Base-by-base conservation (phyloP, 345 rosid genomes). In the Conringia planisiliqua region DNA sequence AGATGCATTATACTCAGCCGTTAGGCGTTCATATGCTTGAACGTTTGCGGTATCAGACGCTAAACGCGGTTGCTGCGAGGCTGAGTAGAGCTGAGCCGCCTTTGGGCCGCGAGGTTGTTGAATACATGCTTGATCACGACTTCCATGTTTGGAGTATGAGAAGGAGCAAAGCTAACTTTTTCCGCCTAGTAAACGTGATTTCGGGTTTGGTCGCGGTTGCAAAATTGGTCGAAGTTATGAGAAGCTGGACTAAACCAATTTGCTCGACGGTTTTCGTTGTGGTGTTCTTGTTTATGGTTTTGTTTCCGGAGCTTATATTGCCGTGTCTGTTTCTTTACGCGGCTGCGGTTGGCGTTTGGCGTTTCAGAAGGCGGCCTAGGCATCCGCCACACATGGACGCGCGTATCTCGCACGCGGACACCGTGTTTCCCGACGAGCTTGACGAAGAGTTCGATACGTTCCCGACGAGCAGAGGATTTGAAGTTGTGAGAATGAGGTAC, bases 61-160 rank as follows among this genome's bases (percentile, higher is more conserved):
- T 88, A 84, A 85, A 85, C 48, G 88, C 82, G 75, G 87, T 88
- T 62, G 78, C 85, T 0, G 82, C 82, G 1, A 66, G 88, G 77
- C 73, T 90, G 0, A 84, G 82, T 75, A 78, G 92, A n/a, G 81
- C 92, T 0, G 96, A 90, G 75, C 92, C 89, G 1, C 87, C 88
- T 3, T 11, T 90, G 30, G 89, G 91, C 9, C 80, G 86, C 35
- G 96, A 88, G 73, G 91, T 90, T 76, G 89, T 90, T 4, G 91
- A 90, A 66, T 90, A 80, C 43, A 88, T 90, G 91, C 89, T 90
- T 14, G 96, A 90, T 73, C 86, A 82, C 24, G 89, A 88, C 39
- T 90, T 89, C 24, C 89, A 90, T 60, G 78, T 84, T 83, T 90
- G 92, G 96, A 90, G 96, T 79, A 86, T 88, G 92, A 84, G 96